Conservation (phyloP, 1,284 basidiomycete species). For the Cryptococcus maquisensis region DNA sequence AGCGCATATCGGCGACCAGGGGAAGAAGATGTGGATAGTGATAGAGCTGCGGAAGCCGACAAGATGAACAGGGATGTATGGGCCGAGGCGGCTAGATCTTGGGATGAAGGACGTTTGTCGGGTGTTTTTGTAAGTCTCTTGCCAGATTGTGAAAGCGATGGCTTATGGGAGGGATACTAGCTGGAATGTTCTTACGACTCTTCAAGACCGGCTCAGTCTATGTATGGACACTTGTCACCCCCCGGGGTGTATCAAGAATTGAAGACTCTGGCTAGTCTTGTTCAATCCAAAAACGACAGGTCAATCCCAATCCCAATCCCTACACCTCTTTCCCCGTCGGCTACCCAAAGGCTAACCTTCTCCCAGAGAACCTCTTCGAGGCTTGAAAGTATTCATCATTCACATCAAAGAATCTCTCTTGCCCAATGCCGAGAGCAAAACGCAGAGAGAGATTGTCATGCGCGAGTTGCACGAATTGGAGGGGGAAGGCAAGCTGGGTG, state of each 20-base stretch:
- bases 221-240: conserved; percentile 47
- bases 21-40: conserved; percentile 17
- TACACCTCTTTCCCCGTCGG: not conserved
- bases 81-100: conserved; percentile 37
- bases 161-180: conserved; percentile 20
- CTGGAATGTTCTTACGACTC: conserved; percentile 49
- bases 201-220: conserved; percentile 31
- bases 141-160: not conserved
- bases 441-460: conserved; percentile 34
- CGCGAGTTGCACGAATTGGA: conserved; percentile 35
- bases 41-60: conserved; percentile 11
- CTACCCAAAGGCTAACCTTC: not conserved
- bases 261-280: conserved; percentile 25
- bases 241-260: conserved; percentile 41
- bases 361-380: conserved; percentile 27
- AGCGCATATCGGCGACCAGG: conserved; percentile 20
- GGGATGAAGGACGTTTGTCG: conserved; percentile 29
- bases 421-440: conserved; percentile 37
- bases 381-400: conserved; percentile 40
- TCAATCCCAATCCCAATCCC: no score
- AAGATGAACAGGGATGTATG: conserved; percentile 35
- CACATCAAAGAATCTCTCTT: conserved; percentile 46
- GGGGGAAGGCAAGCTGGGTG: conserved; percentile 25
- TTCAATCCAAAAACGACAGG: conserved; percentile 4
- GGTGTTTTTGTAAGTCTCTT: conserved; percentile 42